Evolutionary conservation across 192 early-diverging fungal genomes (phyloP), one percentile per base, ranked within the genome.

Genomic region (Entophlyctis luteolus): DNA sequence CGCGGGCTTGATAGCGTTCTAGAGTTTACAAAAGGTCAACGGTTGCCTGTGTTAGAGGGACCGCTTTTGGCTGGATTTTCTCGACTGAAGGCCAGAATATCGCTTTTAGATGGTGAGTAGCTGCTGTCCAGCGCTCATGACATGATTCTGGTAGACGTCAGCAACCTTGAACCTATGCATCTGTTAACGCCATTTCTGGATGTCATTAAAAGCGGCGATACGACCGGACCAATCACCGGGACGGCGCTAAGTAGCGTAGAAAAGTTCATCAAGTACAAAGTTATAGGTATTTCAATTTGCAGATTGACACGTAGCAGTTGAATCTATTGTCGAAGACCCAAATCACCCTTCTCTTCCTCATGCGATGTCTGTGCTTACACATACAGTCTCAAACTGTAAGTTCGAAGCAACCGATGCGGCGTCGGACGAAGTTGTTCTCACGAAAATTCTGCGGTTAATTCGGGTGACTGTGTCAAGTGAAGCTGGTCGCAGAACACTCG

Each of bases 381-480:
- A 90, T 33, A 87, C 95, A 2, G 94, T 92, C 12, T 91, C 95
- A 1, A 91, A 93, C 68, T 97, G 94, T 76, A 92, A 95, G 72
- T 98, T 99, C 75, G 94, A 95, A 71, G 90, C 93, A 1, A 92
- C 92, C 1, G 94, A 97, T 68, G 85, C 91, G 3, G 89, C 91
- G 0, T 91, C 93, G 0, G 95, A 99, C 68, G 97, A 99, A 77
- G 86, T 93, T 2, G 97, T 99, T 1, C 81, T 99, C 33, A 77
- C 91, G 48, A 87, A 88, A 68, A 96, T 99, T 54, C 81, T 99
- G 27, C 84, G 88, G 27, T 82, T 99, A 8, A 73, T 96, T 27
- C 78, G 89, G 48, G 83, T 87, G 46, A 83, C 91, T 4, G 77
- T 93, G 38, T 84, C 81, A 12, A 77, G 74, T 16, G 55, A 93